Percentiles rank a stretch among this genome's conserved stretches.
Conservation (phyloP, 208 protist species). For the Vickermania ingenoplastis region DNA sequence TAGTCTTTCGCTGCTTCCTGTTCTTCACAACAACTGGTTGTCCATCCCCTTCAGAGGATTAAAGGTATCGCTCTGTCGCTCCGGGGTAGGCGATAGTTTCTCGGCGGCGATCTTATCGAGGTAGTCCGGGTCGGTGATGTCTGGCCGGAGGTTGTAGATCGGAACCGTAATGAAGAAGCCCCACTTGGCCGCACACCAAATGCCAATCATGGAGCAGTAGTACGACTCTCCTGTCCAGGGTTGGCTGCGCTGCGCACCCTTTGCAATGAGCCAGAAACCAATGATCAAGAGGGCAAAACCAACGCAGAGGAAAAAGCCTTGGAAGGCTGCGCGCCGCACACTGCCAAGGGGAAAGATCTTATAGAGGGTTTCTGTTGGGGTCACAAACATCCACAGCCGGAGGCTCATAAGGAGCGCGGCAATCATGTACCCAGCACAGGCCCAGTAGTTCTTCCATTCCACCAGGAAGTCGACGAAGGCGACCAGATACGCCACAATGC, state of each 20-base stretch:
- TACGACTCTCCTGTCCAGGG: slow-evolving; percentile 48
- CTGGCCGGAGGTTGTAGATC: slow-evolving; percentile 30
- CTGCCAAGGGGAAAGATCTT: slow-evolving; percentile 30
- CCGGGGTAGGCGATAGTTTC: too few relatives aligned
- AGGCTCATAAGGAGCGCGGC: slow-evolving; percentile 37
- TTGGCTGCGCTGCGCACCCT: slow-evolving; percentile 37
- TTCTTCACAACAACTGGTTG: too few relatives aligned
- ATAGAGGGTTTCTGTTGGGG: slow-evolving; percentile 28
- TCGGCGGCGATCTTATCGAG: slow-evolving; percentile 1
- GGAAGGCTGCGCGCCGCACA: slow-evolving; percentile 20
- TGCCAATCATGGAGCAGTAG: slow-evolving; percentile 63
- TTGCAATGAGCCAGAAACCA: slow-evolving; percentile 44
- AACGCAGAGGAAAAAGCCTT: slow-evolving; percentile 24
- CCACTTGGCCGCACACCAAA: slow-evolving; percentile 63
- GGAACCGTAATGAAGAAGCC: slow-evolving; percentile 38
- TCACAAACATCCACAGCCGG: slow-evolving; percentile 13
- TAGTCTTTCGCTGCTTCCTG: too few relatives aligned
- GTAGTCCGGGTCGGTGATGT: slow-evolving; percentile 21
- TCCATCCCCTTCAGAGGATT: too few relatives aligned
- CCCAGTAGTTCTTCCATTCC: slow-evolving; percentile 56
- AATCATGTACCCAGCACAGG: slow-evolving; percentile 41
- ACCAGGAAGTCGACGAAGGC: slow-evolving; percentile 31
- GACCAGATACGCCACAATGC: slow-evolving; percentile 30
- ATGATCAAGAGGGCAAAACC: slow-evolving; percentile 28
- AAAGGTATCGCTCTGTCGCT: too few relatives aligned